These are phyloP conservation scores for Mycena metata DNA, from an alignment of 768 basidiomycete species.

Conservation along the genomic window DNA sequence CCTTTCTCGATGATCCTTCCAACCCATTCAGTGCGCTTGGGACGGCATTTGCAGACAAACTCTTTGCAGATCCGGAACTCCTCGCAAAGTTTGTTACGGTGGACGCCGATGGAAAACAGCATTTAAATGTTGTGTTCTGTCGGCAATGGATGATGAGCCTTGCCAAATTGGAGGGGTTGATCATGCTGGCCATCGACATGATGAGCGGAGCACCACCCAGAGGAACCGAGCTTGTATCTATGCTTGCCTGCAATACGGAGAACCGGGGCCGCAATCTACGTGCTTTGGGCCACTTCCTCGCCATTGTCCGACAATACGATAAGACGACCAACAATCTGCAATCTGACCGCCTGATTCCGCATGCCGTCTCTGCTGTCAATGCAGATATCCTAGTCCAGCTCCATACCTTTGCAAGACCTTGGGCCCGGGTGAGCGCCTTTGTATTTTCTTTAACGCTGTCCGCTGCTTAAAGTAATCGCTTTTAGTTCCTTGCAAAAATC, in stretches of 20 bases:
- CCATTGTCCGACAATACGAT: constrained; percentile 41
- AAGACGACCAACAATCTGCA: constrained; percentile 40
- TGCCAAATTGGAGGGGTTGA: not conserved
- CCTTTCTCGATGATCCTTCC: constrained; percentile 34
- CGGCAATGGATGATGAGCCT: constrained; percentile 27
- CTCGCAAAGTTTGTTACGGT: constrained; percentile 22
- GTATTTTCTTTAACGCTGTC: no score
- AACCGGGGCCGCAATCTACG: constrained; percentile 24
- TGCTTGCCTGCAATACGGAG: constrained; percentile 45
- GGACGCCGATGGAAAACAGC: constrained; percentile 22
- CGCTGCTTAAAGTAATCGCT: no score
- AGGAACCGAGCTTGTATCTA: constrained; percentile 27
- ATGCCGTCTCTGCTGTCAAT: constrained; percentile 41
- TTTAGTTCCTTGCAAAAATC: constrained; percentile 17
- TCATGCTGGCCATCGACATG: constrained; percentile 41
- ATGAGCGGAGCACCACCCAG: constrained; percentile 27
- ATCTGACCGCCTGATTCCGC: constrained; percentile 46
- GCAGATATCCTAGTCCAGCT: constrained; percentile 46
- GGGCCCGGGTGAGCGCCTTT: no score
- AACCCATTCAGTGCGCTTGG: constrained; percentile 30
- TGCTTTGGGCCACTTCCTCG: constrained; percentile 13
- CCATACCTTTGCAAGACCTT: constrained; percentile 40
- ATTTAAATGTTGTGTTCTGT: constrained; percentile 31
- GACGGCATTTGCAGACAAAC: not conserved
- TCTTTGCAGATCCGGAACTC: constrained; percentile 18